phyloP scores from a whole-genome alignment of 768 basidiomycete genomes.

The Suillus americanus region DNA sequence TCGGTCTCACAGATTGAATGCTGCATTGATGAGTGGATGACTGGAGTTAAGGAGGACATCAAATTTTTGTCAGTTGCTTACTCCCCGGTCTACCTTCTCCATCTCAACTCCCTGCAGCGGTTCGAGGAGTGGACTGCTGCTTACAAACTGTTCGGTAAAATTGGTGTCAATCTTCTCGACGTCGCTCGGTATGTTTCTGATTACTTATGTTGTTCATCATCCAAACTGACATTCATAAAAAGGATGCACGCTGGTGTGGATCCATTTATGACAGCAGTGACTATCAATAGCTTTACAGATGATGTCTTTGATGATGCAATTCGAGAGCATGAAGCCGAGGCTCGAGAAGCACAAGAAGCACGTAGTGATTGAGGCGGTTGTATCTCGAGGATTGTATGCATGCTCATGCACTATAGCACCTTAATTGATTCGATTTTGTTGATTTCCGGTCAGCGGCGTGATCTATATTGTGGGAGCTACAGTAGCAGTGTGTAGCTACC shows the following conservation, averaged over 20 bases:
- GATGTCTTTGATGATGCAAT: constrained; percentile 1
- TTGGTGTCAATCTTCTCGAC: constrained; percentile 1
- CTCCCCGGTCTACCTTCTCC: constrained; percentile 3
- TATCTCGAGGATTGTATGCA: neutral
- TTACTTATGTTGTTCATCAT: constrained; percentile 1
- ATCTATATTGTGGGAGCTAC: neutral
- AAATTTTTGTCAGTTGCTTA: constrained; percentile 9
- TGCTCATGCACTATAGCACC: neutral
- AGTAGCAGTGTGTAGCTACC: too few species aligned
- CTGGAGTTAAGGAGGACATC: constrained; percentile 10
- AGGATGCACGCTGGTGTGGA: constrained; percentile 10
- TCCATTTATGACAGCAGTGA: neutral
- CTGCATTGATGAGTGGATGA: constrained; percentile 14
- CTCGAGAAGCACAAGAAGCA: neutral
- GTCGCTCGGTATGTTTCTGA: neutral
- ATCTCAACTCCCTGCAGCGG: constrained; percentile 4
- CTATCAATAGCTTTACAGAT: neutral
- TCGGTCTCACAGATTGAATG: constrained; percentile 13
- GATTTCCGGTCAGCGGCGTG: neutral
- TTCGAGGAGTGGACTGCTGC: constrained; percentile 4
- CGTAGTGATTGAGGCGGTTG: neutral
- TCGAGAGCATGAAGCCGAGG: constrained; percentile 1
- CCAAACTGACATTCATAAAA: neutral
- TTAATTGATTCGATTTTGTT: neutral
- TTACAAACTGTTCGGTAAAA: constrained; percentile 7